Evolutionary conservation across 2,329 filamentous ascomycete species (phyloP), one percentile per base, ranked within the genome.

Genomic region (Trematosphaeria pertusa): DNA sequence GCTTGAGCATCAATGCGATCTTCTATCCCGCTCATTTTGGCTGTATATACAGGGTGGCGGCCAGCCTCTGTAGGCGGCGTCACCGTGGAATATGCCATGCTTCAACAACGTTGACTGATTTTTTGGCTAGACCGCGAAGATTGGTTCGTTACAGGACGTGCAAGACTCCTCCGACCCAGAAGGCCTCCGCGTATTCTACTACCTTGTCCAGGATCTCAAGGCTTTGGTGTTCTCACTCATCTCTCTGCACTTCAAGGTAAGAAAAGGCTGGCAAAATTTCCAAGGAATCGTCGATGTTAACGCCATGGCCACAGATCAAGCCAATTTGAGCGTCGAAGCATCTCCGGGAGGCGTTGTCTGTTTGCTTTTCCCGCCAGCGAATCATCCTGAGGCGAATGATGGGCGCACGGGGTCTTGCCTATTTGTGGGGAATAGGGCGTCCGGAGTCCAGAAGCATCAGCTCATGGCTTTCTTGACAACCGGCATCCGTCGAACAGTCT

Each of bases 141-240:
- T 99, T 59, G 94, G 94, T 51, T 97, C 94, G 7, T 78, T 99
- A 39, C 92, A 96, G 59, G 94, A 99, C 69, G 94, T 99, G 49
- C 95, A 91, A 39, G 94, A 97, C 69, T 97, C 92, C 2, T 88
- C 90, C 40, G 94, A 99, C 68, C 94, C 94, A 1, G 94, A 99
- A 75, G 94, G 94, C 21, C 83, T 99, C 10, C 86, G 94, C 38
- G 94, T 99, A 3, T 99, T 99, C 75, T 99, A 99, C 79, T 99
- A 99, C 69, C 86, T 99, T 6, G 93, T 97, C 4, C 94, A 99
- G 70, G 94, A 99, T 69, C 78, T 99, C 19, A 99, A 97, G 76
- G 94, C 94, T 0, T 80, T 99, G 28, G 91, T 99, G 3, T 99
- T 99, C 73, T 97, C 93, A 43, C 76, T 99, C 57, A 99, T 97